A percentile compares a stretch with the other conserved stretches of the same genome.
Conservation (phyloP, 1,284 basidiomycete species). For the Ganoderma lingzhi region DNA sequence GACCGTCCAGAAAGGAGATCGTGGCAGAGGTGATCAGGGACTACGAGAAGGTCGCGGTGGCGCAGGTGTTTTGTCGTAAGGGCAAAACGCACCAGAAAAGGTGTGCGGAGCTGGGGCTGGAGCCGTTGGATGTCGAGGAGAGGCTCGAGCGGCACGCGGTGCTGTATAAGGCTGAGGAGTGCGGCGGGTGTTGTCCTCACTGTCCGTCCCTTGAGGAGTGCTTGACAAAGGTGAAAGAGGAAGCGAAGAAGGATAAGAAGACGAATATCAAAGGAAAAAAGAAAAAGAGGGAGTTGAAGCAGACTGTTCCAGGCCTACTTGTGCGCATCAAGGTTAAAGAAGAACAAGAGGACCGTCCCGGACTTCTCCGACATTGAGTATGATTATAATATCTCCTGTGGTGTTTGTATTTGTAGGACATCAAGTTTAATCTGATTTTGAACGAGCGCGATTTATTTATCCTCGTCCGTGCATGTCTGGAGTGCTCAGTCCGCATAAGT, state of each 20-base stretch:
- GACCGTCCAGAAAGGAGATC: background rate
- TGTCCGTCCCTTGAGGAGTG: background rate
- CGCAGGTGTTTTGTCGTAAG: conserved; percentile 11
- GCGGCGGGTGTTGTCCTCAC: conserved; percentile 7
- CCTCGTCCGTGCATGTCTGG: background rate
- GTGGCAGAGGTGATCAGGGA: conserved; percentile 4
- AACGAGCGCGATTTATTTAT: too few species aligned
- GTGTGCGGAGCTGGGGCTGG: conserved; percentile 5
- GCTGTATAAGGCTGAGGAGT: conserved; percentile 11
- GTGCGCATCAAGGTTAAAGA: background rate
- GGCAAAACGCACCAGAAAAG: background rate
- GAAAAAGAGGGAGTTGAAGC: background rate
- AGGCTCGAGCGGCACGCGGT: conserved; percentile 7
- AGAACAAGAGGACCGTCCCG: background rate
- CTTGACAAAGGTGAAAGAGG: background rate
- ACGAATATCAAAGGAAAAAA: background rate
- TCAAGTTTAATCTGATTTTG: too few species aligned
- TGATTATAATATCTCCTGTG: too few species aligned
- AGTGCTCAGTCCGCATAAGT: background rate
- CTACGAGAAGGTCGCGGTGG: conserved; percentile 14
- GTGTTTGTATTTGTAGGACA: too few species aligned
- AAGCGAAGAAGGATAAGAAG: background rate
- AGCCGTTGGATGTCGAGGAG: conserved; percentile 7
- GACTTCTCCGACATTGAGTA: too few species aligned
- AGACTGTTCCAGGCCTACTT: background rate